Conservation (phyloP, 805 yeast species). For the Nematodospora valgi region DNA sequence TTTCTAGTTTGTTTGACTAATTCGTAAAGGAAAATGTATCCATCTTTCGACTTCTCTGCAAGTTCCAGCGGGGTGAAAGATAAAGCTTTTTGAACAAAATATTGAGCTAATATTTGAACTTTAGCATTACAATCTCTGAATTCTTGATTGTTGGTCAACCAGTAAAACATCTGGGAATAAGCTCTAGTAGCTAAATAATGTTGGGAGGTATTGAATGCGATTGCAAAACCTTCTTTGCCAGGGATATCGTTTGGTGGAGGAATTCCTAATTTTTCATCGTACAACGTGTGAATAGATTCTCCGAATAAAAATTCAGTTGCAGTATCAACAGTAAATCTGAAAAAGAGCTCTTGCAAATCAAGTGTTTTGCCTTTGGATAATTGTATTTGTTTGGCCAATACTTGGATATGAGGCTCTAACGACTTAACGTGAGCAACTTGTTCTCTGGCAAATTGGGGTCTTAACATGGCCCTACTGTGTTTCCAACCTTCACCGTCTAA, state of each 20-base stretch:
- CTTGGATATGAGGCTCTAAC: conserved; percentile 30
- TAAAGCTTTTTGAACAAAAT: conserved; percentile 30
- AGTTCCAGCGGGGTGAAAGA: conserved; percentile 23
- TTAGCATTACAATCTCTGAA: conserved; percentile 28
- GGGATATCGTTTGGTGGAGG: conserved; percentile 23
- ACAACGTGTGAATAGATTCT: conserved; percentile 28
- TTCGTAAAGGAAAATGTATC: conserved; percentile 39
- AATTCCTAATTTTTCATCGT: conserved; percentile 25
- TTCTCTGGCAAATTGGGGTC: conserved; percentile 39
- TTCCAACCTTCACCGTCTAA: conserved; percentile 40
- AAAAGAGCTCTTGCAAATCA: conserved; percentile 34
- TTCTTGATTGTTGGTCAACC: conserved; percentile 18
- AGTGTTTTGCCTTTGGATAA: conserved; percentile 21
- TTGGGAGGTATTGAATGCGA: conserved; percentile 33
- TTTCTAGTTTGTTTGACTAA: conserved; percentile 37
- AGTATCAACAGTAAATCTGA: conserved; percentile 35
- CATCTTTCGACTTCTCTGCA: conserved; percentile 24
- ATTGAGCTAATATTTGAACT: conserved; percentile 31
- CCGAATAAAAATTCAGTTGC: conserved; percentile 43
- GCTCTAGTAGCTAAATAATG: conserved; percentile 32
- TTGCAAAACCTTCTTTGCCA: conserved; percentile 30
- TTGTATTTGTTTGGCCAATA: conserved; percentile 22
- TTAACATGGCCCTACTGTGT: conserved; percentile 32
- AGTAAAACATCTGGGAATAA: conserved; percentile 27
- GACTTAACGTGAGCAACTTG: conserved; percentile 32